A percentile compares a stretch with the other conserved stretches of the same genome.
Evolutionary conservation across 768 basidiomycete genomes (phyloP).

Genomic region (Mycena vulgaris): DNA sequence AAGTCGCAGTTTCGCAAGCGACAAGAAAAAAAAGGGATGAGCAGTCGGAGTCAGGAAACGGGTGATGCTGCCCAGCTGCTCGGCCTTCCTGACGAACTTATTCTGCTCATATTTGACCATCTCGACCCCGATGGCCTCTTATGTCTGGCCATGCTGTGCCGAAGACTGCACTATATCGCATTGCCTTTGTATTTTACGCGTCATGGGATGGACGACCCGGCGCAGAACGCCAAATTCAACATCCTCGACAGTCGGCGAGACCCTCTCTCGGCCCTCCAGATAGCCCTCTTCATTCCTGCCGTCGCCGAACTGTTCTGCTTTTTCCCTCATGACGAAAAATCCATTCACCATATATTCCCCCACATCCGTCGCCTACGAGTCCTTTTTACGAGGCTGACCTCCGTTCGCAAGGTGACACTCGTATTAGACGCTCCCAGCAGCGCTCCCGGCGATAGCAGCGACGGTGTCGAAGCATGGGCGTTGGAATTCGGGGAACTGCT

Average conservation of each 20-base stretch:
- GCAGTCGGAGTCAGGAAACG: too few relatives aligned
- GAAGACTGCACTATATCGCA: conserved; percentile 27
- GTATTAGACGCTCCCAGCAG: conserved; percentile 15
- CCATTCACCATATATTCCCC: conserved; percentile 10
- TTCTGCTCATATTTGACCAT: conserved; percentile 29
- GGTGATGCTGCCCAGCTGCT: too few relatives aligned
- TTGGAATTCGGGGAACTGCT: conserved; percentile 29
- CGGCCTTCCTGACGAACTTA: conserved; percentile 33
- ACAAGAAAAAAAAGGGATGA: too few relatives aligned
- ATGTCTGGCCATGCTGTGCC: conserved; percentile 28
- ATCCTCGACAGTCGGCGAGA: conserved; percentile 22
- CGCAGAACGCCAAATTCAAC: conserved; percentile 11
- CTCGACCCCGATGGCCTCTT: conserved; percentile 23
- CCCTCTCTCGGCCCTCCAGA: conserved; percentile 28
- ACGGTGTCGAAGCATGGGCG: conserved; percentile 17
- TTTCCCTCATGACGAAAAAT: conserved; percentile 22
- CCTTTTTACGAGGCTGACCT: conserved; percentile 28
- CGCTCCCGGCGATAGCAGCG: background rate
- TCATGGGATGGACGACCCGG: conserved; percentile 28
- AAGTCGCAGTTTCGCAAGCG: too few relatives aligned
- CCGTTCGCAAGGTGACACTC: conserved; percentile 25
- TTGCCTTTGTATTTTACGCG: conserved; percentile 25
- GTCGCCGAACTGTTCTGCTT: conserved; percentile 28
- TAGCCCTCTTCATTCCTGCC: conserved; percentile 26
- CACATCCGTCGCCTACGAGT: conserved; percentile 27